These are phyloP conservation scores for Leishmania tarentolae DNA, from an alignment of 208 protist genomes.

Conservation along the genomic window DNA sequence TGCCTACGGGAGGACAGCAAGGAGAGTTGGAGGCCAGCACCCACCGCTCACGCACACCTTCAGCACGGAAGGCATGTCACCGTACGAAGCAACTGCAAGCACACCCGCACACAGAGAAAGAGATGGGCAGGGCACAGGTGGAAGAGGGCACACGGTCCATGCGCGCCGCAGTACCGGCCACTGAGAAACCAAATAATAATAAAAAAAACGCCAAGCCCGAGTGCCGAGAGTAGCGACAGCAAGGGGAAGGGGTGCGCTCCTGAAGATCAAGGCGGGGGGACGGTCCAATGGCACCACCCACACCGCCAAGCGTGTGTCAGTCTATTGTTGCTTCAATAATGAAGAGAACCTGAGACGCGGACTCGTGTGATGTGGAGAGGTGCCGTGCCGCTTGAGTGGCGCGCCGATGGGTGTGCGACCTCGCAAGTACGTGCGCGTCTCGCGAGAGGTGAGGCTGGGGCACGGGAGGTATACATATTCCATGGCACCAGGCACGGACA, in stretches of 20 bases:
- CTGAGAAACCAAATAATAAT: not conserved
- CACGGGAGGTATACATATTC: not conserved
- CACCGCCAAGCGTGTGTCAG: not conserved
- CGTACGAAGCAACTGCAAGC: not conserved
- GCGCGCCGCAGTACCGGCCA: not conserved
- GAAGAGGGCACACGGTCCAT: not conserved
- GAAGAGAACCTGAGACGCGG: not conserved
- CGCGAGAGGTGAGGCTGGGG: not conserved
- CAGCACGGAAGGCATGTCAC: no score
- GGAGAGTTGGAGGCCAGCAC: no score
- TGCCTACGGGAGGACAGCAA: no score
- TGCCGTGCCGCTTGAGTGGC: not conserved
- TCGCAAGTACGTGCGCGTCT: not conserved
- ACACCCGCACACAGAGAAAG: not conserved
- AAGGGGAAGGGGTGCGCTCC: not conserved
- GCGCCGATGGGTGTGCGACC: not conserved
- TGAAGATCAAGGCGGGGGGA: not conserved
- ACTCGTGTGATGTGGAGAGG: not conserved
- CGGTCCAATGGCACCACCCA: not conserved
- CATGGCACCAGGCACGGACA: not conserved
- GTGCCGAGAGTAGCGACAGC: not conserved
- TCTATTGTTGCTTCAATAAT: not conserved
- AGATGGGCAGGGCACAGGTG: not conserved
- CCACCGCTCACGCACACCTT: no score
- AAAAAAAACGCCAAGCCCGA: not conserved